Evolutionary conservation across 2,329 filamentous ascomycete species (phyloP), one percentile per base, ranked within the genome.

Genomic region (Fusarium veterinarium): DNA sequence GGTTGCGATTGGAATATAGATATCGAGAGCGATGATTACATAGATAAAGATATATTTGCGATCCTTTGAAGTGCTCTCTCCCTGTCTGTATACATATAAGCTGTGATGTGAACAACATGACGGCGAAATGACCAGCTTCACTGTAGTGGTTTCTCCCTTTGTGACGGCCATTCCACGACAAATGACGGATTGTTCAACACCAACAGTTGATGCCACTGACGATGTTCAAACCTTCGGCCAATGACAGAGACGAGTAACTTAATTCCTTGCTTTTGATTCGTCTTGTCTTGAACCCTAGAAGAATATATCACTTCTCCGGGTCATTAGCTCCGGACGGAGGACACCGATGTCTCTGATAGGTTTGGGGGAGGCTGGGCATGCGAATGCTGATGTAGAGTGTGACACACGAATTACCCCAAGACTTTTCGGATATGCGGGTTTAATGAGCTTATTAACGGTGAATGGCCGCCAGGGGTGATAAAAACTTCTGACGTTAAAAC

Each of bases 251-350:
- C 25, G 8, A 1, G 3, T 12, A 52, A 40, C 28, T 3, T 40
- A 62, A 71, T 23, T 9, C 0, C 6, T 10, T 4, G 12, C 23
- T 8, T 8, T 28, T 49, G n/a, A 71, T 67, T 71, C 14, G 61
- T 33, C 12, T 25, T 13, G 9, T 14, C 10, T 31, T 4, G 10
- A 2, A 38, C 7, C 23, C 0, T 2, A 12, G 31, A 19, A 3
- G 11, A 0, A 38, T 6, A n/a, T 25, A 25, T 23, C 17, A 41
- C 7, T 3, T 33, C 2, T 3, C 33, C 64, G 64, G 65, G 49
- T 0, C 11, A 16, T 64, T 31, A 68, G 44, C 65, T 68, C 65
- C 65, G 64, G 65, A 12, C 25, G 45, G 42, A 23, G 0, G 25
- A 10, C 3, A 7, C 40, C 33, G 8, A 0, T 9, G 17, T 6